Evolutionary conservation across 495 filamentous ascomycete genomes (phyloP).

Genomic region (Aspergillus cristatus): DNA sequence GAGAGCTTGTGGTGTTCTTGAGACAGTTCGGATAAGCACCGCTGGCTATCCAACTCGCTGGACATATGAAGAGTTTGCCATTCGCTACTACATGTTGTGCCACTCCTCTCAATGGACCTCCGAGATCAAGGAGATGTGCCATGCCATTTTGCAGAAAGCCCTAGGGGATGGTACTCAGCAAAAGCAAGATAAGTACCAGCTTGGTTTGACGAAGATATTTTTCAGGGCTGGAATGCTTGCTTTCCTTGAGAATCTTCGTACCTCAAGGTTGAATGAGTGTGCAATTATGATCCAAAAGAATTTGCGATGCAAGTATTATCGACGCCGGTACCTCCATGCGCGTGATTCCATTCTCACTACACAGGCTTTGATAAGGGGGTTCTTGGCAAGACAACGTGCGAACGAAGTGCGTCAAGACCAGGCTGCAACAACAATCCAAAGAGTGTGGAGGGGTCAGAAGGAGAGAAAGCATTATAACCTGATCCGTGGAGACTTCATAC

Average conservation of each 20-base stretch:
- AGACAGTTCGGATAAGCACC: constrained; percentile 96
- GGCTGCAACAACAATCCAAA: constrained; percentile 88
- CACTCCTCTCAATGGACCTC: constrained; percentile 86
- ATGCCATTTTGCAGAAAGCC: constrained; percentile 84
- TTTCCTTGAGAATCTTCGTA: constrained; percentile 89
- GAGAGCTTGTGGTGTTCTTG: constrained; percentile 95
- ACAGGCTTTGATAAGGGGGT: constrained; percentile 65
- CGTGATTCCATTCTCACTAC: constrained; percentile 69
- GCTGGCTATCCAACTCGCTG: constrained; percentile 96
- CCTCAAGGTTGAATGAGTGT: constrained; percentile 81
- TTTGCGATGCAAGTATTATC: constrained; percentile 86
- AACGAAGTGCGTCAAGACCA: constrained; percentile 74
- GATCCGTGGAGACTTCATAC: constrained; percentile 72
- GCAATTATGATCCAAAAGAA: constrained; percentile 99
- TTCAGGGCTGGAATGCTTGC: constrained; percentile 99
- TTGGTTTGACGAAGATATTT: constrained; percentile 97
- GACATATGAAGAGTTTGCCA: constrained; percentile 98
- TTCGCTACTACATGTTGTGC: constrained; percentile 97
- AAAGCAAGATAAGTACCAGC: constrained; percentile 88
- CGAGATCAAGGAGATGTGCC: constrained; percentile 87
- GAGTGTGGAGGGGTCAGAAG: constrained; percentile 86
- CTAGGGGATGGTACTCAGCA: constrained; percentile 70
- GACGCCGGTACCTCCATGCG: constrained; percentile 83
- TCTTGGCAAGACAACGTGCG: constrained; percentile 65
- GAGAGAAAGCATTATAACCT: constrained; percentile 66